Percentiles rank a stretch among this genome's conserved stretches.
Evolutionary conservation across 164 flowering plant genomes (phyloP).

Genomic region (Aristolochia fimbriata): DNA sequence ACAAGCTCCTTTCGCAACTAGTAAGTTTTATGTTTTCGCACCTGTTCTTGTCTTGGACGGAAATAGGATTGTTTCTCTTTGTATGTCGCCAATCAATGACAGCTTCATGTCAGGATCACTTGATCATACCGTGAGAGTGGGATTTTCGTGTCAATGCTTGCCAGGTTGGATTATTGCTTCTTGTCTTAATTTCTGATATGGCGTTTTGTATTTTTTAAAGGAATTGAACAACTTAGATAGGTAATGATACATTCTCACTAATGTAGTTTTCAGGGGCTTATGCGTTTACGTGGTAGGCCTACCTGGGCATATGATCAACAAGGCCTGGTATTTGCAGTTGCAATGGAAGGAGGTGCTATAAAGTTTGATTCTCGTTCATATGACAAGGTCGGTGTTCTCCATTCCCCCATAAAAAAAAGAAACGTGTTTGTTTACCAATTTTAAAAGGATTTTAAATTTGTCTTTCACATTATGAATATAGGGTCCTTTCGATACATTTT

Average conservation of each 20-base stretch:
- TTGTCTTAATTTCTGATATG: background rate
- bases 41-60: too few species aligned
- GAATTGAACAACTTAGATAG: background rate
- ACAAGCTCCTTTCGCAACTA: background rate
- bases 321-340: slow-evolving; percentile 97
- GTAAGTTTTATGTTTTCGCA: background rate
- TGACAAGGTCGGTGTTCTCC: slow-evolving; percentile 62
- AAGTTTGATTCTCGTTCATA: slow-evolving; percentile 96
- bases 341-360: slow-evolving; percentile 99
- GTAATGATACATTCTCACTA: slow-evolving; percentile 30
- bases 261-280: slow-evolving; percentile 79
- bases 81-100: slow-evolving; percentile 97
- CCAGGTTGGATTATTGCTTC: slow-evolving; percentile 52
- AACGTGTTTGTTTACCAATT: background rate
- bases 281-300: slow-evolving; percentile 89
- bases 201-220: background rate
- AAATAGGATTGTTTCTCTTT: slow-evolving; percentile 76
- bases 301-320: slow-evolving; percentile 96
- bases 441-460: background rate
- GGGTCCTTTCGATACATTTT: slow-evolving; percentile 98
- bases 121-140: slow-evolving; percentile 91
- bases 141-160: slow-evolving; percentile 98
- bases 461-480: slow-evolving; percentile 16
- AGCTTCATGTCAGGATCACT: slow-evolving; percentile 99
- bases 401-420: background rate